Evolutionary conservation across 2,329 filamentous ascomycete species (phyloP).

Genomic region (Acarospora socialis): DNA sequence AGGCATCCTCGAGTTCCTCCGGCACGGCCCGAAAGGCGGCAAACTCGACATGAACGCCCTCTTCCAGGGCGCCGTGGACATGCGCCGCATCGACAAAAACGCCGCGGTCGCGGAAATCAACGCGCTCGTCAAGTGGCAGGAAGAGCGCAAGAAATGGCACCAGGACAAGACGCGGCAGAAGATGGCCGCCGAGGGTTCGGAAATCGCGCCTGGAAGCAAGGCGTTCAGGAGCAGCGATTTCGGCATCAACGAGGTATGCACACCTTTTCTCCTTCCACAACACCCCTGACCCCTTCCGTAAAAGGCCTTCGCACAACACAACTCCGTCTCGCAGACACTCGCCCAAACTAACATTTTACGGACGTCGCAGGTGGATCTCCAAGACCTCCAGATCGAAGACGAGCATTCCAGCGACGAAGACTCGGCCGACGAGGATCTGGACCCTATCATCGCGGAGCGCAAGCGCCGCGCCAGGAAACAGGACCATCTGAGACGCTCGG

Average conservation of each 20-base stretch:
- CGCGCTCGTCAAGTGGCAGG: slow-evolving; percentile 80
- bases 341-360: slow-evolving; percentile 7
- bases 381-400: slow-evolving; percentile 66
- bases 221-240: slow-evolving; percentile 73
- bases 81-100: slow-evolving; percentile 52
- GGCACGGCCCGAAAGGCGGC: slow-evolving; percentile 70
- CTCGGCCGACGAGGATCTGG: slow-evolving; percentile 63
- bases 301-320: slow-evolving; percentile 10
- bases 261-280: slow-evolving; percentile 3
- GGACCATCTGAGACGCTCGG: slow-evolving; percentile 63
- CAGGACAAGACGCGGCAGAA: slow-evolving; percentile 95
- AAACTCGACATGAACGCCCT: slow-evolving; percentile 90
- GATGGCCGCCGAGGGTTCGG: slow-evolving; percentile 74
- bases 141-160: slow-evolving; percentile 93
- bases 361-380: slow-evolving; percentile 47
- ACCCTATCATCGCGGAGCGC: slow-evolving; percentile 79
- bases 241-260: slow-evolving; percentile 60
- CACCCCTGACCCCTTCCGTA: slow-evolving; percentile 5
- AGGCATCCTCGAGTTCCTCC: slow-evolving; percentile 76
- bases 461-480: slow-evolving; percentile 61
- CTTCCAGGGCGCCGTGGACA: slow-evolving; percentile 63
- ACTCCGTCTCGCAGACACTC: slow-evolving; percentile 1
- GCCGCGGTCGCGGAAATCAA: slow-evolving; percentile 71
- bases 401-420: slow-evolving; percentile 47
- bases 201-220: slow-evolving; percentile 36